Evolutionary conservation across 2,329 filamentous ascomycete genomes (phyloP), one percentile per base, ranked within the genome.

Genomic region (Conoideocrella luteorostrata): DNA sequence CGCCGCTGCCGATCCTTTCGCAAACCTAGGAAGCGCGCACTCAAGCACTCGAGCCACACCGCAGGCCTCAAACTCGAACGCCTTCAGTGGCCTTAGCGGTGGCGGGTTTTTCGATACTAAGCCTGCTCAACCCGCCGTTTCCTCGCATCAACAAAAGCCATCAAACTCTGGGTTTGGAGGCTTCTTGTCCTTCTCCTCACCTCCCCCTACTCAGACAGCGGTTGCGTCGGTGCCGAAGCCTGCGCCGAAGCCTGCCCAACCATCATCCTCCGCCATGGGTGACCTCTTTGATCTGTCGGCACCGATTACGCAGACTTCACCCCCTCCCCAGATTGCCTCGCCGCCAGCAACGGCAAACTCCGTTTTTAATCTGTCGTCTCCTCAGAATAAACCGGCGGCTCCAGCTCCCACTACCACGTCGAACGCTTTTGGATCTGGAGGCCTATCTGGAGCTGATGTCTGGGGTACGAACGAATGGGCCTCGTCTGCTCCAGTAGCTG

Each of bases 401-500:
- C 59, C 71, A 6, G 59, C 70, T 20, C 59, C 62, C 47, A 48
- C 56, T 7, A 50, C 59, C 12, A 50, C 58, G 41, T 63, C 64
- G 52, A 47, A 60, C 57, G 50, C 64, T 50, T 48, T 67, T 61
- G 65, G 62, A 44, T 62, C 63, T 11, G 60, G 64, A 41, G 67
- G 58, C 41, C 60, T 71, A 46, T 70, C 67, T 2, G 66, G 68
- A 42, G 67, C 85, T 46, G 88, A 95, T 57, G 83, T 90, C 0
- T 96, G 89, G 88, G 89, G 88, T 36, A 77, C 77, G 46, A 88
- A 91, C 63, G 90, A 87, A 3, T 98, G 93, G 93, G 73, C 77
- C 6, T 69, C 75, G 2, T 64, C 51, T 12, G 44, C 53, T 7
- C 39, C 53, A 10, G 39, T 50, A 9, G 42, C 52, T 12, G 39